A percentile compares a stretch with the other conserved stretches of the same genome.
Evolutionary conservation across 768 basidiomycete species (phyloP).

Genomic region (Serendipita sp.): DNA sequence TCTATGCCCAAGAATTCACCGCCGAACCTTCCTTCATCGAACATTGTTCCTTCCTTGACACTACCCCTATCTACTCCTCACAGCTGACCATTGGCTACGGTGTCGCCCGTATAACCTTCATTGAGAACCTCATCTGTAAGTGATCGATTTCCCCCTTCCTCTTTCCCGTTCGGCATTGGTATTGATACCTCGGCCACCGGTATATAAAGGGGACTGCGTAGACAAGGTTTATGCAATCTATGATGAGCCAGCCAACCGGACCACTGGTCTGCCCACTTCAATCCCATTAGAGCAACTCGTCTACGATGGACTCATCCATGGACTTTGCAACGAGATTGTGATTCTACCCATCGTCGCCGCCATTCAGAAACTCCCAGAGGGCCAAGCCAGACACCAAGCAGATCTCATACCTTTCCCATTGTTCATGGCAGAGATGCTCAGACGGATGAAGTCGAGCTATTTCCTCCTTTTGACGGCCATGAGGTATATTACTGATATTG

Average conservation of each 20-base stretch:
- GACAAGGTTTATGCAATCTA: slow-evolving; percentile 1
- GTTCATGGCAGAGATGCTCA: slow-evolving; percentile 5
- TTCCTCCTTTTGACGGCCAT: neutral
- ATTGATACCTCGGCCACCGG: neutral
- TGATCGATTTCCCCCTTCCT: neutral
- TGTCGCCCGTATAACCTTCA: neutral
- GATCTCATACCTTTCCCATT: neutral
- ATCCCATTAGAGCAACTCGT: neutral
- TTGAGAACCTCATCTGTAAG: slow-evolving; percentile 1
- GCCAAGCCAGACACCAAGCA: neutral
- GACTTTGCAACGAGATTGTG: slow-evolving; percentile 4
- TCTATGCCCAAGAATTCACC: neutral
- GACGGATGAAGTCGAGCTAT: slow-evolving; percentile 3
- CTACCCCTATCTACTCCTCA: neutral
- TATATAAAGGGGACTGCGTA: neutral
- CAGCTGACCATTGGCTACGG: neutral
- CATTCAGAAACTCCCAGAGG: neutral
- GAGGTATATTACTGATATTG: neutral
- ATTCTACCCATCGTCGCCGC: neutral
- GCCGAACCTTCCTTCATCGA: neutral
- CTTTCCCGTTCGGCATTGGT: too few species aligned
- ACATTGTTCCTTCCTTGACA: neutral
- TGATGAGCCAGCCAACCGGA: neutral
- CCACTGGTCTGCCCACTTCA: neutral
- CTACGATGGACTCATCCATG: neutral